phyloP scores from a whole-genome alignment of 352 stramenopile genomes.

The Phytophthora hibernalis region DNA sequence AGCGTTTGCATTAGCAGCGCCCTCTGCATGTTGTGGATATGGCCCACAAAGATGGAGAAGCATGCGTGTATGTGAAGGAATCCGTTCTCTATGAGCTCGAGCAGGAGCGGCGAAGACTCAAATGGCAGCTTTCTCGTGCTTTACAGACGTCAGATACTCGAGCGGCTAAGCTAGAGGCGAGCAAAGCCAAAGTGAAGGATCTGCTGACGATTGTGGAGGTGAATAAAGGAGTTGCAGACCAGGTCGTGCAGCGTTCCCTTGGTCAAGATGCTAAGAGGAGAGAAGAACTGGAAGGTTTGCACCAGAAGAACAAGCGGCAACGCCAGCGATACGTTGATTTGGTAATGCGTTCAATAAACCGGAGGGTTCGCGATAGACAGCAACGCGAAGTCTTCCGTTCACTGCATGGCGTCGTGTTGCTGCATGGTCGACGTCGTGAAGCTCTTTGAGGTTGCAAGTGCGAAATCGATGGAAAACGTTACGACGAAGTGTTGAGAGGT shows the following conservation, averaged over 20 bases:
- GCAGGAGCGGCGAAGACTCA: constrained; percentile 55
- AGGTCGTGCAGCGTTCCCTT: constrained; percentile 50
- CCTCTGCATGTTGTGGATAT: constrained; percentile 17
- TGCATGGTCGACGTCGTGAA: constrained; percentile 14
- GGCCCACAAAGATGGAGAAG: constrained; percentile 17
- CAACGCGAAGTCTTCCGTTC: constrained; percentile 35
- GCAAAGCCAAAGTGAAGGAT: constrained; percentile 64
- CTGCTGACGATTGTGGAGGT: constrained; percentile 73
- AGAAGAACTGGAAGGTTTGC: constrained; percentile 37
- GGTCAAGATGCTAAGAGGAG: constrained; percentile 41
- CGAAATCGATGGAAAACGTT: constrained; percentile 16
- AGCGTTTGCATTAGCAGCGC: neutral
- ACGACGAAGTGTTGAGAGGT: constrained; percentile 14
- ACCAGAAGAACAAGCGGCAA: constrained; percentile 29
- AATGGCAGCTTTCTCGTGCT: constrained; percentile 59
- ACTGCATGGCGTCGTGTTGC: constrained; percentile 9
- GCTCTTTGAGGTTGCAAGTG: constrained; percentile 10
- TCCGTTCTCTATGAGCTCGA: constrained; percentile 61
- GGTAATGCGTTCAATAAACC: constrained; percentile 25
- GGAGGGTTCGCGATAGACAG: constrained; percentile 19
- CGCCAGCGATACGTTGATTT: constrained; percentile 33
- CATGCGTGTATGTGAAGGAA: constrained; percentile 59
- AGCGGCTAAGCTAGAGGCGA: constrained; percentile 39
- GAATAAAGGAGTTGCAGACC: constrained; percentile 63
- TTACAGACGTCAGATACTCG: constrained; percentile 46